Base-by-base conservation (phyloP, 176 grass and related monocot species). In the Otatea glauca region DNA sequence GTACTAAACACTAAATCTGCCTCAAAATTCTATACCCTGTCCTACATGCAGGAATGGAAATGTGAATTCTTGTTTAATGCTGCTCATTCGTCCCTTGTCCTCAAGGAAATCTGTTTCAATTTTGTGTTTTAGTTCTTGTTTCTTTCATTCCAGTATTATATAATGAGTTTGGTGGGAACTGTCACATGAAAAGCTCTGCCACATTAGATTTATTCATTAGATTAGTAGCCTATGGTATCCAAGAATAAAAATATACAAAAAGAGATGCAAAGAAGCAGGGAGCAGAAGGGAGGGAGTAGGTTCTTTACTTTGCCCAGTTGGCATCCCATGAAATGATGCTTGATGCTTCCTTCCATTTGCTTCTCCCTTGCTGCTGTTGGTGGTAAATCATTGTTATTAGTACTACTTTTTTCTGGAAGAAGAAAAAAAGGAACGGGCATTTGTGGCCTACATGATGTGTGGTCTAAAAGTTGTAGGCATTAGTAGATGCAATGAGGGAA, bases 261-360 rank as follows among this genome's bases (percentile, higher is more conserved):
- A 51, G 65, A 27, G 61, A 45, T 76, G 79, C 58, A 77, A 65
- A 79, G 79, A 50, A 74, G 69, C 60, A 75, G 61, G 44, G 68
- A 51, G 61, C 62, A 54, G 75, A 58, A 79, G 41, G 66, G 59
- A 27, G 69, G 66, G 64, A 24, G 84, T 62, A 90, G 80, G 61
- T 87, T 84, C 84, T 87, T 91, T 87, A 29, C 89, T 87, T 87
- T 76, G 69, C 69, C 75, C 68, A 63, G 74, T 70, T 84, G 79
- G 85, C 75, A 91, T 80, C 85, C 75, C 81, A 63, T 70, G 75
- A 87, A 76, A 50, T 80, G 81, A 84, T 91, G 61, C 84, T 79
- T 66, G 67, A 60, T 90, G 84, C 84, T 83, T 72, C 56, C 72
- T 54, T n/a, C 59, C 70, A 50, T 58, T 59, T 79, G 50, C 18